Base-by-base conservation (phyloP, 805 yeast species). In the Candida ficus region DNA sequence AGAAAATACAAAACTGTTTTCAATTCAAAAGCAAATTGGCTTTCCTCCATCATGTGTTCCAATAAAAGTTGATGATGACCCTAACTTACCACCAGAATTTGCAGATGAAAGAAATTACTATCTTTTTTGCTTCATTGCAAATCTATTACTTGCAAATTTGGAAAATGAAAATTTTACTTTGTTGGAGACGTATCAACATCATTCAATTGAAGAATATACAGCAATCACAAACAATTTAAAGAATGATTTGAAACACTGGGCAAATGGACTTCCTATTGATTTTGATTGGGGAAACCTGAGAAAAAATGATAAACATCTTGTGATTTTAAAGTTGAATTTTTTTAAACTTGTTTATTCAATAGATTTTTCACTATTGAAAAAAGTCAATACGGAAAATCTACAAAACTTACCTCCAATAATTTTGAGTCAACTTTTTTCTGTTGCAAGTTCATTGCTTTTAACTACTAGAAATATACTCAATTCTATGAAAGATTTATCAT, bases 121-220 rank as follows among this genome's bases (percentile, higher is more conserved):
- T 17, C 16, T 26, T 3, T 38, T 38, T 18, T 38, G 41, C 16
- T 33, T 33, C 29, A 38, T 38, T 29, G 20, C 41, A 33, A 29
- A 32, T n/a, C 10, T 37, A 5, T n/a, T 37, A 5, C 18, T 31
- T 2, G 30, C 29, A 2, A 37, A 37, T 30, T 7, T 30, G 4
- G 30, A 30, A 13, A 7, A 31, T 7, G 27, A 30, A 16, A 30
- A 20, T 16, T 22, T 18, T 4, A 28, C 12, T 4, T 20, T 35
- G 21, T 14, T 29, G 7, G 27, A 27, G 7, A n/a, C 7, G 3
- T n/a, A 29, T 18, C 5, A 18, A 11, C 5, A 17, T 29, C 5
- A 10, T 11, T 12, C 33, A 29, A 29, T 29, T 29, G 33, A 29
- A 18, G 33, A 29, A 19, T 29, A 9, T 13, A 9, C 33, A 18